These are phyloP conservation scores for Apiospora kogelbergensis DNA, from an alignment of 2,329 filamentous ascomycete genomes.

Conservation along the genomic window DNA sequence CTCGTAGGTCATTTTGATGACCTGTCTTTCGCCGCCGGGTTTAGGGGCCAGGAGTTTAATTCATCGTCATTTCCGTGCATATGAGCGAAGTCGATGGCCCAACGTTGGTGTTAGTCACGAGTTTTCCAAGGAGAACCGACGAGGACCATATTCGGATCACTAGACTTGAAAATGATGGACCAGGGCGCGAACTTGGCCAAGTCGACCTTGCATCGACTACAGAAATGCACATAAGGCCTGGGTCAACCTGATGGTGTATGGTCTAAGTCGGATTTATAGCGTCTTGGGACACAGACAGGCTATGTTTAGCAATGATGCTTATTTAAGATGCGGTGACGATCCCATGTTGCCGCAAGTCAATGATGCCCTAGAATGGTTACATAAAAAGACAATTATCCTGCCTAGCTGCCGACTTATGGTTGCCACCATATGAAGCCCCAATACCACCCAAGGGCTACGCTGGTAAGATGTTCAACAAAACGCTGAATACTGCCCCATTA, in stretches of 20 bases:
- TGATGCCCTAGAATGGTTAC: too few relatives aligned
- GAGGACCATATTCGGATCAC: too few relatives aligned
- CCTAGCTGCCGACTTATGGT: not conserved
- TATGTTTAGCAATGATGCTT: not conserved
- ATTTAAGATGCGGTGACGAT: not conserved
- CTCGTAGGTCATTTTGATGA: too few relatives aligned
- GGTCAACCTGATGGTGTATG: not conserved
- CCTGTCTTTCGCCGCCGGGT: too few relatives aligned
- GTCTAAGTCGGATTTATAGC: not conserved
- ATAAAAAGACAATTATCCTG: too few relatives aligned
- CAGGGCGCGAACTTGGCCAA: not conserved
- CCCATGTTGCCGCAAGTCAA: not conserved
- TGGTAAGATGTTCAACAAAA: not conserved
- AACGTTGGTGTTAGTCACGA: not conserved
- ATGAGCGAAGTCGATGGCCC: too few relatives aligned
- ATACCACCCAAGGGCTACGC: not conserved
- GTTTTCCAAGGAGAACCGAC: not conserved
- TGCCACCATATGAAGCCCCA: too few relatives aligned
- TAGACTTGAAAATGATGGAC: not conserved
- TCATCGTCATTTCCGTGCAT: too few relatives aligned
- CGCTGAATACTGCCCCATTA: not conserved
- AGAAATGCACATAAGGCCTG: not conserved
- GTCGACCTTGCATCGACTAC: not conserved
- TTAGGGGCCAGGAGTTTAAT: too few relatives aligned
- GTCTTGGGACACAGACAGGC: too few relatives aligned